A percentile compares a stretch with the other conserved stretches of the same genome.
Conservation (phyloP, 768 basidiomycete species). For the Collybia sp. region DNA sequence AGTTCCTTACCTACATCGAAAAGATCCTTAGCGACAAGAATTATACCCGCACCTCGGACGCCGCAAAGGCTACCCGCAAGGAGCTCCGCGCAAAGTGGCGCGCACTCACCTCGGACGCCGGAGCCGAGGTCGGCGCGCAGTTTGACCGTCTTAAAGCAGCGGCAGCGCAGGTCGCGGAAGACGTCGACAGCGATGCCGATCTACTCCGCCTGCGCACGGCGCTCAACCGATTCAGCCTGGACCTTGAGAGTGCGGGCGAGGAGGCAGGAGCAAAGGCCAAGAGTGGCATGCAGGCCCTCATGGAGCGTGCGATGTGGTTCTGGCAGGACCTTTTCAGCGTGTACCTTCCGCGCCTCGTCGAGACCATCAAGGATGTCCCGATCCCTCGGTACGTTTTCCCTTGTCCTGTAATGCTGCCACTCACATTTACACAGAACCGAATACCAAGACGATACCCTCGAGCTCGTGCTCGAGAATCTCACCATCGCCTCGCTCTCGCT, state of each 20-base stretch:
- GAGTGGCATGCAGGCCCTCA: conserved; percentile 42
- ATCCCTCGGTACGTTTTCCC: conserved; percentile 52
- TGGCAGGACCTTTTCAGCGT: conserved; percentile 82
- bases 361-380: conserved; percentile 53
- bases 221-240: conserved; percentile 40
- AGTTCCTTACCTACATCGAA: conserved; percentile 42
- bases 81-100: conserved; percentile 49
- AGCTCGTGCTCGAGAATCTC: conserved; percentile 73
- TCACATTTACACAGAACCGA: conserved; percentile 47
- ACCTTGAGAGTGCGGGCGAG: conserved; percentile 39
- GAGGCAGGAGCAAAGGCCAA: conserved; percentile 30
- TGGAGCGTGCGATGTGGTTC: conserved; percentile 69
- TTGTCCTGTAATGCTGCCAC: not conserved
- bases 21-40: conserved; percentile 42
- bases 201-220: conserved; percentile 41
- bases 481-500: conserved; percentile 59
- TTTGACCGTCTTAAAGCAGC: conserved; percentile 38
- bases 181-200: conserved; percentile 35
- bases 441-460: conserved; percentile 61
- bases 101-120: conserved; percentile 37
- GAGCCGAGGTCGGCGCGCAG: conserved; percentile 51
- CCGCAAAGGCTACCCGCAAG: conserved; percentile 34
- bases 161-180: conserved; percentile 18
- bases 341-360: conserved; percentile 58
- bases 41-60: conserved; percentile 46